Percentiles rank a stretch among this genome's conserved stretches.
phyloP scores from a whole-genome alignment of 2,329 filamentous ascomycete species.

The Colletotrichum tropicicola region DNA sequence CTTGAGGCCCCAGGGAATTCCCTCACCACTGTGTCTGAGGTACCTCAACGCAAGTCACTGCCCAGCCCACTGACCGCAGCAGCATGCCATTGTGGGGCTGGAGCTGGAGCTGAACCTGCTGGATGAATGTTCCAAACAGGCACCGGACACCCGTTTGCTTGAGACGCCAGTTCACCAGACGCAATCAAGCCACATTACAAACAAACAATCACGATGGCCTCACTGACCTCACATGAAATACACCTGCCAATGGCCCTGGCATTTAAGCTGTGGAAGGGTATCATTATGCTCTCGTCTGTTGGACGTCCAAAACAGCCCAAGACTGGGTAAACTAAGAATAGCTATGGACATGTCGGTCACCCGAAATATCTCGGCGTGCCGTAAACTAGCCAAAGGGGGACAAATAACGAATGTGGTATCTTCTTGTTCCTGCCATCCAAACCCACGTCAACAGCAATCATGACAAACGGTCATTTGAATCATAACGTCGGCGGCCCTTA shows the following conservation, averaged over 20 bases:
- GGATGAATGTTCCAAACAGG: background rate
- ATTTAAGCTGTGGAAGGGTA: slow-evolving; percentile 16
- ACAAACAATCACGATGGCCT: slow-evolving; percentile 8
- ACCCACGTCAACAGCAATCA: background rate
- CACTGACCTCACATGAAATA: slow-evolving; percentile 7
- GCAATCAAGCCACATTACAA: slow-evolving; percentile 6
- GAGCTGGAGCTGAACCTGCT: slow-evolving; percentile 2
- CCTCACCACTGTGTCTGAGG: background rate
- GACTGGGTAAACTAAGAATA: slow-evolving; percentile 8
- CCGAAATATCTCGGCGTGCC: background rate
- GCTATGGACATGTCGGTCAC: background rate
- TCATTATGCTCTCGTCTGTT: slow-evolving; percentile 26
- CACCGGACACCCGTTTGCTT: background rate
- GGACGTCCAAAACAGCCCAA: slow-evolving; percentile 9
- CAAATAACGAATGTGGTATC: slow-evolving; percentile 7
- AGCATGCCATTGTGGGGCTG: slow-evolving; percentile 10
- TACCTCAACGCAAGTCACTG: slow-evolving; percentile 5
- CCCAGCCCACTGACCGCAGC: background rate
- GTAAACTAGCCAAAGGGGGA: slow-evolving; percentile 8
- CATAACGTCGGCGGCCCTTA: slow-evolving; percentile 33
- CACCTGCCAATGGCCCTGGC: background rate
- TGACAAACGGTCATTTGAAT: background rate
- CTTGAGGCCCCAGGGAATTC: background rate
- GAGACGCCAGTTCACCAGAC: background rate
- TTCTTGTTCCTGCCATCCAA: slow-evolving; percentile 4